Base-by-base conservation (phyloP, 139 green algal genomes). In the Chlorella vulgaris region DNA sequence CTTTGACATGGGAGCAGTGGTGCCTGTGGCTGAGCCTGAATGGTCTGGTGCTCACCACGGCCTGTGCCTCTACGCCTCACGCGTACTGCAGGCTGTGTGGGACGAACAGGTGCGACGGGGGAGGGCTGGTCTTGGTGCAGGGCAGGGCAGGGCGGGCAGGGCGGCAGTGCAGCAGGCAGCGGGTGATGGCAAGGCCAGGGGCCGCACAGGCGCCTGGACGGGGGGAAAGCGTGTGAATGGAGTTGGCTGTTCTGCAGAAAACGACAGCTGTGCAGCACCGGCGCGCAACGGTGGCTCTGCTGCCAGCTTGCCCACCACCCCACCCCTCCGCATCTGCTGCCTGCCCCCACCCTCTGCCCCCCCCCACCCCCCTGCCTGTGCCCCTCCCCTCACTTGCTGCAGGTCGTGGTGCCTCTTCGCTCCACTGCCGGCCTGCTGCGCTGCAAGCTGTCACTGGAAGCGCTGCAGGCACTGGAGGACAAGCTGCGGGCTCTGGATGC, bases 21-120 rank as follows among this genome's bases (percentile, higher is more conserved):
- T 91, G 50, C 81, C 89, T 36, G 86, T 95, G 68, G 78, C 89
- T 15, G 93, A 97, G 82, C 93, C 94, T 18, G 84, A 93, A 61
- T 94, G 94, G 92, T 95, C 88, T 65, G 88, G 83, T 7, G 92
- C 89, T 28, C 93, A 98, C 86, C 85, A 91, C 19, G 96, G 94
- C 1, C 76, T 98, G 65, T 94, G 88, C 81, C 74, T 96, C 40
- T 95, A 93, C 62, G 63, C 94, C 29, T 84, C 89, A 1, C 88
- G 95, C 28, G 67, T 98, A 65, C 87, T 98, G 80, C 65, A 76
- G 62, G 88, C 88, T 0, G 86, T 94, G 36, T 98, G 95, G 93
- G 94, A 98, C 39, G 51, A 88, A 35, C 87, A 81, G 6, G 51
- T 96, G 63, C 7, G 71, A 33, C 47, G 40, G n/a, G 55, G 8